Conservation (phyloP, 2,329 filamentous ascomycete species). For the Ophiostoma australiae region DNA sequence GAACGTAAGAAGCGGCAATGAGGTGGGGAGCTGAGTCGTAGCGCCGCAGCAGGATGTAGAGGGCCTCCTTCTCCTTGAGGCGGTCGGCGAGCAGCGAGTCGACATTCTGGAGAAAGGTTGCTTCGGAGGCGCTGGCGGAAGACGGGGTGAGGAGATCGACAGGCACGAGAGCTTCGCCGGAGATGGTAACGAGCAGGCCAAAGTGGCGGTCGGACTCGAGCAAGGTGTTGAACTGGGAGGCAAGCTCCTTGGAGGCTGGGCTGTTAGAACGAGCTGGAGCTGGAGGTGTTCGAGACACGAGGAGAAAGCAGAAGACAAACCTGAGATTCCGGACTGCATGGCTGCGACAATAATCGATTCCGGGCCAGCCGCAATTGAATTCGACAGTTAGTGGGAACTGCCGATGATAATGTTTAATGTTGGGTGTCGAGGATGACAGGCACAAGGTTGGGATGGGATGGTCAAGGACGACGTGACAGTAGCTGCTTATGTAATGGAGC, state of each 20-base stretch:
- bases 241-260: conserved; percentile 70
- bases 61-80: conserved; percentile 60
- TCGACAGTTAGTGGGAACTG: background rate
- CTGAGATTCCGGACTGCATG: conserved; percentile 78
- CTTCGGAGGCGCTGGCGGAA: conserved; percentile 46
- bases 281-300: background rate
- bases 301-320: conserved; percentile 38
- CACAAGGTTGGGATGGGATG: background rate
- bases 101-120: conserved; percentile 61
- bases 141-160: conserved; percentile 49
- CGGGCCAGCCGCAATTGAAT: conserved; percentile 19
- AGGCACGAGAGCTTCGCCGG: conserved; percentile 62
- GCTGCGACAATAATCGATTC: conserved; percentile 29
- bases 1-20: conserved; percentile 71
- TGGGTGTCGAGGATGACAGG: conserved; percentile 1
- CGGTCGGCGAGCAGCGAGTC: conserved; percentile 53
- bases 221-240: conserved; percentile 65
- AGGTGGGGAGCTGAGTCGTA: conserved; percentile 55
- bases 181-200: conserved; percentile 67
- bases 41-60: conserved; percentile 71
- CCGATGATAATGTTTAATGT: background rate
- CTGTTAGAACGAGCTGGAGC: background rate
- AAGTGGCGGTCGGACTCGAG: conserved; percentile 58
- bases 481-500: background rate
- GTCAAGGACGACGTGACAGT: background rate